Base-by-base conservation (phyloP, 1,139 yeast species). In the Yamadazyma diddensiae region DNA sequence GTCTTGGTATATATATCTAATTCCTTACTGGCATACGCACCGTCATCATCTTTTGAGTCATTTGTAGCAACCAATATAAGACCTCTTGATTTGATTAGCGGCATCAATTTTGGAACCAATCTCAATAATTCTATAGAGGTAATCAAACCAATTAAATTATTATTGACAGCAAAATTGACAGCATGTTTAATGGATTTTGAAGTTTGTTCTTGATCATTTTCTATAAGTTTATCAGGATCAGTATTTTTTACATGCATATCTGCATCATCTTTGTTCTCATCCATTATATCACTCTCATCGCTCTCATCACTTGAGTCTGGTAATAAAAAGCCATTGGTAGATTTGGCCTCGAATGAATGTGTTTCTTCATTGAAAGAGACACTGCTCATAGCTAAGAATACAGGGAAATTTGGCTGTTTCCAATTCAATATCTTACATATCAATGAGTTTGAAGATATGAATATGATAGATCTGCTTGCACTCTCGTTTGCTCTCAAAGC, bases 401-500 rank as follows among this genome's bases (percentile, higher is more conserved):
- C 97, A 0, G 98, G 97, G 59, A 84, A 92, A 57, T 90, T 92
- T 4, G 98, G 98, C 59, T 92, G 98, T 58, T 92, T 92, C 98
- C 98, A 92, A 57, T 92, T 92, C 46, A 92, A 66, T 30, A 87
- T 84, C 13, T 95, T 87, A 59, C 98, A 92, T 13, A 88, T 86
- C 31, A 81, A 76, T 20, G 96, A 84, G 56, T 88, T 88, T 31
- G 87, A 77, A 1, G 97, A 86, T 12, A 94, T 77, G 57, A 92
- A 84, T 6, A 90, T 79, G 21, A 92, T 64, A 0, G 92, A 79
- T 37, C 95, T 66, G 20, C 66, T 63, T 38, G 55, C 21, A 55
- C 47, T 28, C 59, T 34, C 30, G n/a, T 26, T 30, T 4, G 40
- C 55, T 46, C 82, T 63, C 36, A 72, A 56, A 2, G 66, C 52